Evolutionary conservation across 2,329 filamentous ascomycete species (phyloP).

Genomic region (Verticillium tricorpus): DNA sequence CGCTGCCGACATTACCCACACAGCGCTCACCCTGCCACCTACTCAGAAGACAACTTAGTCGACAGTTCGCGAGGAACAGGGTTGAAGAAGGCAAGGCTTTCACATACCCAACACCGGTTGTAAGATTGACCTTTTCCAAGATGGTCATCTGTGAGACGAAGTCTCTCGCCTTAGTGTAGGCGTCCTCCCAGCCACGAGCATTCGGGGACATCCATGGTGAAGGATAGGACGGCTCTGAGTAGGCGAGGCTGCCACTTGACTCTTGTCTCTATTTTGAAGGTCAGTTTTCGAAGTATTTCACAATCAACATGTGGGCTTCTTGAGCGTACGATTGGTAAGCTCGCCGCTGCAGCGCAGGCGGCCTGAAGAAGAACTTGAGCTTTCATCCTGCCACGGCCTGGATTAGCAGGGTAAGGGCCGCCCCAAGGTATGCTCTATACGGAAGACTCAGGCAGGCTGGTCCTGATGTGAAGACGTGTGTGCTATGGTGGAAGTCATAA

Average conservation of each 20-base stretch:
- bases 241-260: slow-evolving; percentile 20
- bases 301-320: too few species aligned
- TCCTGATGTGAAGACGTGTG: too few species aligned
- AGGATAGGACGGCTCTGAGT: slow-evolving; percentile 65
- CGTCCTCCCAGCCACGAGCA: slow-evolving; percentile 63
- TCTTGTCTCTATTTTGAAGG: not conserved
- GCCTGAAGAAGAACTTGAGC: too few species aligned
- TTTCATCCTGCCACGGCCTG: too few species aligned
- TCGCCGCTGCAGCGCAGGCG: not conserved
- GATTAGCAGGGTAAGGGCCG: too few species aligned
- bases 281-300: too few species aligned
- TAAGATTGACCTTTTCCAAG: slow-evolving; percentile 89
- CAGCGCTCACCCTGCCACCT: slow-evolving; percentile 55
- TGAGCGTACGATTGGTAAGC: not conserved
- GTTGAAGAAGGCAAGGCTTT: slow-evolving; percentile 7
- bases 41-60: slow-evolving; percentile 40
- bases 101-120: slow-evolving; percentile 77
- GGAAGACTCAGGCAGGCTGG: too few species aligned
- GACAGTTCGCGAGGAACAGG: slow-evolving; percentile 39
- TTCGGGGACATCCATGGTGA: slow-evolving; percentile 73
- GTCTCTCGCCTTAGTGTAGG: slow-evolving; percentile 68
- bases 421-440: too few species aligned
- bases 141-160: slow-evolving; percentile 84
- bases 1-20: slow-evolving; percentile 69
- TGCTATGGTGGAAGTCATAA: too few species aligned